phyloP scores from a whole-genome alignment of 345 rosid genomes.

The Aethionema arabicum region DNA sequence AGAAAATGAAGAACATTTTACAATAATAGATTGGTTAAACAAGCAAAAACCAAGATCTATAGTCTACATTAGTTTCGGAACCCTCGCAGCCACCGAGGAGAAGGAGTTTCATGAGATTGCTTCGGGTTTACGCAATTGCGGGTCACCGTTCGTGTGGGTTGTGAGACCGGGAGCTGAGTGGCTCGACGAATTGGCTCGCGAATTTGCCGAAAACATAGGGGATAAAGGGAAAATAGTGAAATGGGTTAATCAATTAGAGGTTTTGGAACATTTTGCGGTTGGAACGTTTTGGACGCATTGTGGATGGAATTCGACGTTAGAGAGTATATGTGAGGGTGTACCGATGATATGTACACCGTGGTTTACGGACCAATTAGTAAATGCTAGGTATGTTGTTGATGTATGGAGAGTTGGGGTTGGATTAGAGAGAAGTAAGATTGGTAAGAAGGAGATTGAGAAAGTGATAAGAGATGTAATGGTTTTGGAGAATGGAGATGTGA shows the following conservation, averaged over 20 bases:
- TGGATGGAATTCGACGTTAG: slow-evolving; percentile 75
- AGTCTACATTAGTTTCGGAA: slow-evolving; percentile 66
- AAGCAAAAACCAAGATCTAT: slow-evolving; percentile 46
- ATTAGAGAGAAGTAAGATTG: slow-evolving; percentile 38
- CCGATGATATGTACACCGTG: slow-evolving; percentile 74
- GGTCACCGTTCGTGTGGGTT: slow-evolving; percentile 65
- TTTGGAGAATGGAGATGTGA: slow-evolving; percentile 40
- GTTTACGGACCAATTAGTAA: slow-evolving; percentile 59
- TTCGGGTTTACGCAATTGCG: slow-evolving; percentile 51
- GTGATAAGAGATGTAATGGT: slow-evolving; percentile 39
- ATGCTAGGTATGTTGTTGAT: slow-evolving; percentile 47
- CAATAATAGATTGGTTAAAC: slow-evolving; percentile 55
- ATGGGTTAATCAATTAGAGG: slow-evolving; percentile 70
- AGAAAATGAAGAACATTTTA: slow-evolving; percentile 4
- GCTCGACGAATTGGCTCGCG: slow-evolving; percentile 45
- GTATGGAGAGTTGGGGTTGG: slow-evolving; percentile 60
- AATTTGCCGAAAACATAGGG: slow-evolving; percentile 42
- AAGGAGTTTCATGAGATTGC: slow-evolving; percentile 51
- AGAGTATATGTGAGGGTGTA: slow-evolving; percentile 62
- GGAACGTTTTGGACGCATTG: slow-evolving; percentile 68
- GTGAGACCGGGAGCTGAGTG: slow-evolving; percentile 44
- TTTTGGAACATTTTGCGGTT: slow-evolving; percentile 50
- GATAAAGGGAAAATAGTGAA: slow-evolving; percentile 51
- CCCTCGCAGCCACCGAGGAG: slow-evolving; percentile 41
- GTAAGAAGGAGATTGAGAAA: slow-evolving; percentile 42